Base-by-base conservation (phyloP, 176 grass and related monocot genomes). In the Phoenix dactylifera region DNA sequence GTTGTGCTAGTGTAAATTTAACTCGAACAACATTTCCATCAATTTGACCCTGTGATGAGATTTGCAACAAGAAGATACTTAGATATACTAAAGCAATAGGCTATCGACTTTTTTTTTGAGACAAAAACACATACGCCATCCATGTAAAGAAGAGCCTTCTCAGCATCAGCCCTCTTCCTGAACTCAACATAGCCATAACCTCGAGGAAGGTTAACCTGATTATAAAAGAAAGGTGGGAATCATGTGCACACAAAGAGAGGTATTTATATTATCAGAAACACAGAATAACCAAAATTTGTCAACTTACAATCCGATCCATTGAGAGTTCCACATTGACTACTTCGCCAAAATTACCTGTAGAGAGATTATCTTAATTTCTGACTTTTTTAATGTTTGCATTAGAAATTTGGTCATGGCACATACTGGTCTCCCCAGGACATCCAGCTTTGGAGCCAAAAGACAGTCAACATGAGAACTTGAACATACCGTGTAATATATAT, bases 81-180 rank as follows among this genome's bases (percentile, higher is more conserved):
- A 44, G 35, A 44, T 44, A 44, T 12, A 44, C 35, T 44, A 44
- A 44, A 44, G 5, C 35, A 44, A 44, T 44, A 44, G 10, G 35
- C 35, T 44, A 44, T 44, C 35, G 2, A 14, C 35, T 44, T 44
- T 14, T 44, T 12, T 44, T 14, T 44, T 2, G 35, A 14, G 9
- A 44, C 35, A 44, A 39, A 73, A 55, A 79, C 9, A 16, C 80
- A 76, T 98, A 98, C 94, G 54, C 94, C 94, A 74, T 98, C 85
- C 94, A 98, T 98, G 72, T 93, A 83, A 76, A 98, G 82, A 79
- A 93, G 84, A 83, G 94, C 94, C 77, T 93, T 98, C 76, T 98
- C 94, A 69, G 94, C 94, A 76, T 98, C 94, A 86, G 58, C 53
- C 79, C 74, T 92, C 71, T 81, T 98, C 82, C 86, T 93, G 66